Conservation (phyloP, 148 eudicot genomes). For the Cornus controversa region DNA sequence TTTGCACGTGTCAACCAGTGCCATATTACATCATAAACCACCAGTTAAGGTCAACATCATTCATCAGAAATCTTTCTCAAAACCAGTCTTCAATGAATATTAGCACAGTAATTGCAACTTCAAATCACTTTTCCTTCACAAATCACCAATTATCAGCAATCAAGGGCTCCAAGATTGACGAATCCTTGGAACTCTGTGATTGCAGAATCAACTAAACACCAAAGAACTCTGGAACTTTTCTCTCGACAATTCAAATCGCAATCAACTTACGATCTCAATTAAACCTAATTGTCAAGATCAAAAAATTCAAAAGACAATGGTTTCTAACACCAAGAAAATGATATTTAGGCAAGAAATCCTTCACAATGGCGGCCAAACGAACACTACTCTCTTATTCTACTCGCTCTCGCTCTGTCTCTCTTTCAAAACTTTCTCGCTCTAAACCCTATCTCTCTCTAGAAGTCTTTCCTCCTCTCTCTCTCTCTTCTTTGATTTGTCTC, state of each 20-base stretch:
- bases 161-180: background rate
- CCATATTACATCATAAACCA: constrained; percentile 59
- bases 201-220: background rate
- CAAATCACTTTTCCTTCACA: constrained; percentile 2
- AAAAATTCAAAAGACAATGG: constrained; percentile 4
- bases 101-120: background rate
- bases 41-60: constrained; percentile 37
- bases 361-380: background rate
- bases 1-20: constrained; percentile 36
- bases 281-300: background rate
- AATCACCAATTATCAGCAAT: constrained; percentile 1
- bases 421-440: background rate
- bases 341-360: background rate
- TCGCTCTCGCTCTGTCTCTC: background rate
- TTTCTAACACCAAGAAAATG: background rate
- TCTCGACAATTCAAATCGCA: background rate
- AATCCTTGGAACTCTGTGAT: background rate
- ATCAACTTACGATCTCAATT: background rate
- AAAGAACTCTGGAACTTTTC: background rate
- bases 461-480: constrained; percentile 9
- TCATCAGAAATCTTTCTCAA: constrained; percentile 14
- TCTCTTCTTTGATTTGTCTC: constrained; percentile 25
- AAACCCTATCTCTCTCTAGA: constrained; percentile 1
- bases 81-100: constrained; percentile 6
- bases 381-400: background rate